A percentile compares a stretch with the other conserved stretches of the same genome.
These are phyloP conservation scores for Zopfochytrium polystomum DNA, from an alignment of 371 early-diverging fungal genomes.

Conservation along the genomic window DNA sequence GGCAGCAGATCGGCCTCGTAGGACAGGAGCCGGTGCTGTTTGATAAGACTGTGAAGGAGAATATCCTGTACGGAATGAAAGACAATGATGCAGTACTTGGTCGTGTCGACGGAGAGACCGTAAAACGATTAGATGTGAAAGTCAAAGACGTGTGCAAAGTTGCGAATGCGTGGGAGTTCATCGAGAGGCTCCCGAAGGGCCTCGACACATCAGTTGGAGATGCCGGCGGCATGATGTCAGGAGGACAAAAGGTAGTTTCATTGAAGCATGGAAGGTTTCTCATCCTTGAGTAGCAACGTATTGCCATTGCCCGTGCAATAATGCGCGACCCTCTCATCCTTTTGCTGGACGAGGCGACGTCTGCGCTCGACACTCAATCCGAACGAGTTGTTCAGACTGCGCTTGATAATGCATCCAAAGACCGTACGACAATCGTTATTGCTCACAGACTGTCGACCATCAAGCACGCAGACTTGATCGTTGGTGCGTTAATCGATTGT, in stretches of 20 bases:
- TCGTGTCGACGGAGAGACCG: neutral
- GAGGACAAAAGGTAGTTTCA: conserved; percentile 59
- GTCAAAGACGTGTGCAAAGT: conserved; percentile 57
- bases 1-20: conserved; percentile 77
- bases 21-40: conserved; percentile 85
- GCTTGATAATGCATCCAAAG: conserved; percentile 68
- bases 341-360: conserved; percentile 95
- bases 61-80: conserved; percentile 61
- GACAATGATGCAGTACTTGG: conserved; percentile 21
- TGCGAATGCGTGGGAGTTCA: conserved; percentile 72
- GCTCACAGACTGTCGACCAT: conserved; percentile 83
- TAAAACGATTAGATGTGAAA: conserved; percentile 37
- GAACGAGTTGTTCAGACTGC: conserved; percentile 81
- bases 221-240: conserved; percentile 61
- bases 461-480: conserved; percentile 78
- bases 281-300: conserved; percentile 22
- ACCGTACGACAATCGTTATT: conserved; percentile 88
- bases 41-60: conserved; percentile 74
- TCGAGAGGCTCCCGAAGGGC: conserved; percentile 65
- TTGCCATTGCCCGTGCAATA: conserved; percentile 36
- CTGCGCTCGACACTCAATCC: conserved; percentile 75
- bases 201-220: conserved; percentile 76
- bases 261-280: neutral
- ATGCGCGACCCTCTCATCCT: conserved; percentile 77
- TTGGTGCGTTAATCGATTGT: conserved; percentile 17